Evolutionary conservation across 2,329 filamentous ascomycete species (phyloP).

Genomic region (Aspergillus fischeri): DNA sequence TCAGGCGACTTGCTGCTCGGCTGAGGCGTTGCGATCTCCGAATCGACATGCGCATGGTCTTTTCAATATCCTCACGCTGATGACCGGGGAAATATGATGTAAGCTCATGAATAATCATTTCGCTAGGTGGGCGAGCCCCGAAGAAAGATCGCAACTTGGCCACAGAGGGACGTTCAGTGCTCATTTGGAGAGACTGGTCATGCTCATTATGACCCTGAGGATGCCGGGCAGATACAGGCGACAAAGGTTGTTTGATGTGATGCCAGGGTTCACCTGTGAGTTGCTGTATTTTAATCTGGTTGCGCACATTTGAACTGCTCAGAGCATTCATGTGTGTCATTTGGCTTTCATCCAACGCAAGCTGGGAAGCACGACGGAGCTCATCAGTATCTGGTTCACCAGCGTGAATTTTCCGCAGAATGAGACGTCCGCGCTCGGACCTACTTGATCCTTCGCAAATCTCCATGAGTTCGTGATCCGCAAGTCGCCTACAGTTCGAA

Average conservation of each 20-base stretch:
- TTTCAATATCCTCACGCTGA: slow-evolving; percentile 88
- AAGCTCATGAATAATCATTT: slow-evolving; percentile 93
- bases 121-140: slow-evolving; percentile 86
- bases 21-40: slow-evolving; percentile 86
- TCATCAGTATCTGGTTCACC: slow-evolving; percentile 86
- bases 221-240: slow-evolving; percentile 55
- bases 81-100: slow-evolving; percentile 98
- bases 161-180: slow-evolving; percentile 31
- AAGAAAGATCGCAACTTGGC: slow-evolving; percentile 63
- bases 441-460: slow-evolving; percentile 83
- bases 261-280: slow-evolving; percentile 84
- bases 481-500: slow-evolving; percentile 72
- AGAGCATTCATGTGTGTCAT: slow-evolving; percentile 64
- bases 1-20: slow-evolving; percentile 86
- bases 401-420: slow-evolving; percentile 85
- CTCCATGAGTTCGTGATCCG: slow-evolving; percentile 82
- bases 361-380: slow-evolving; percentile 78
- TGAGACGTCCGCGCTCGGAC: slow-evolving; percentile 83
- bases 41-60: slow-evolving; percentile 88
- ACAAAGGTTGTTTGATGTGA: slow-evolving; percentile 80
- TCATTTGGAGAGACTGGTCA: slow-evolving; percentile 21
- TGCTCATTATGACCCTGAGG: slow-evolving; percentile 24
- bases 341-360: slow-evolving; percentile 82
- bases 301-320: slow-evolving; percentile 63
- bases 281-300: slow-evolving; percentile 83